phyloP scores from a whole-genome alignment of 2,329 filamentous ascomycete genomes.

The Aspergillus ibericus region DNA sequence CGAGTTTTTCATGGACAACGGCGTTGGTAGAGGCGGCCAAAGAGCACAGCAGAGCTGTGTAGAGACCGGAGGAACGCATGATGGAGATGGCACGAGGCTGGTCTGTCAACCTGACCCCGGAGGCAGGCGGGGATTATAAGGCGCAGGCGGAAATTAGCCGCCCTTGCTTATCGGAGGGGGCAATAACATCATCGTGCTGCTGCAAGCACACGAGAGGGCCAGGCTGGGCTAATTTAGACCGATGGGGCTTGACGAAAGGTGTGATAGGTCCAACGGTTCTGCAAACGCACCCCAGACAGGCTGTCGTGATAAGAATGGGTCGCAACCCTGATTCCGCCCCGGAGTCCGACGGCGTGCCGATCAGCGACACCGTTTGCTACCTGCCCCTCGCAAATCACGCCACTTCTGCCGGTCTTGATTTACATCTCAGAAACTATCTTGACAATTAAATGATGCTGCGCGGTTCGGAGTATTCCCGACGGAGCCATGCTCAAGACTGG shows the following conservation, averaged over 20 bases:
- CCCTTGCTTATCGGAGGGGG: conserved; percentile 1
- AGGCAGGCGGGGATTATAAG: background rate
- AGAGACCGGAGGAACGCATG: conserved; percentile 5
- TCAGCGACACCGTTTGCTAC: no score
- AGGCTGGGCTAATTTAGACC: background rate
- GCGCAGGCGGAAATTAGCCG: background rate
- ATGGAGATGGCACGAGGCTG: background rate
- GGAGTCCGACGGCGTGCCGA: conserved; percentile 8
- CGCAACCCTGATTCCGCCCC: background rate
- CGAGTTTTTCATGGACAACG: conserved; percentile 2
- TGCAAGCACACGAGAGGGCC: background rate
- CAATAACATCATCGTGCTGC: background rate
- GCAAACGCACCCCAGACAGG: background rate
- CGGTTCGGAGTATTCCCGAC: no score
- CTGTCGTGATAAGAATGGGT: conserved; percentile 7
- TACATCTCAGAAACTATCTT: background rate
- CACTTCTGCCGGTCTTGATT: background rate
- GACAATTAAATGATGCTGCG: no score
- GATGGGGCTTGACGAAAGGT: background rate
- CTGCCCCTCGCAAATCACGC: background rate
- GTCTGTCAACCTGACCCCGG: background rate
- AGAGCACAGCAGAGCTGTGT: conserved; percentile 3
- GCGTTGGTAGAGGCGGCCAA: conserved; percentile 1
- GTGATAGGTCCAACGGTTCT: background rate
- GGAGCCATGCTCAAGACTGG: no score